phyloP scores from a whole-genome alignment of 2,329 filamentous ascomycete species.

The Hansfordia pulvinata region DNA sequence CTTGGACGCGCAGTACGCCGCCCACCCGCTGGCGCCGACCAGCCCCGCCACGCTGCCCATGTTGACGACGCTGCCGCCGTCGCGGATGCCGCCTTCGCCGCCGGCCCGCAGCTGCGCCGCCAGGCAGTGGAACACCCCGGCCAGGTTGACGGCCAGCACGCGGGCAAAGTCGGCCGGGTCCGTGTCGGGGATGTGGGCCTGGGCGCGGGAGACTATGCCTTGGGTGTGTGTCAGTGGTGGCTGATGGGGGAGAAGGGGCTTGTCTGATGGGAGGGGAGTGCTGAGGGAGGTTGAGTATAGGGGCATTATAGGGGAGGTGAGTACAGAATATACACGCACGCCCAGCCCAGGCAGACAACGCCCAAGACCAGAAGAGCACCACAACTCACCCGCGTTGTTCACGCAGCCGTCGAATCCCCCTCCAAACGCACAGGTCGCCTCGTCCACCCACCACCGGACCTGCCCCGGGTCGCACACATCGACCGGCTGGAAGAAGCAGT shows the following conservation, averaged over 20 bases:
- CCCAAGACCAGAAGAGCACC: too few species aligned
- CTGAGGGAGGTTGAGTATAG: neutral
- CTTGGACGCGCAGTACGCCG: conserved; percentile 18
- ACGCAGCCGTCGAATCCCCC: conserved; percentile 20
- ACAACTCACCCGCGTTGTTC: conserved; percentile 19
- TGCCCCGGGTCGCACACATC: conserved; percentile 17
- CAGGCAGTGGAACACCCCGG: conserved; percentile 35
- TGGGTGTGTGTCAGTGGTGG: neutral
- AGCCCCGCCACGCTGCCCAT: conserved; percentile 26
- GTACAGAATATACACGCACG: neutral
- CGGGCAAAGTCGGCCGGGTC: conserved; percentile 26
- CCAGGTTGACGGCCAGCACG: conserved; percentile 27
- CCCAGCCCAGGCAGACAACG: neutral
- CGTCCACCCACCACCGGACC: conserved; percentile 20
- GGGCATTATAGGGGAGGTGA: neutral
- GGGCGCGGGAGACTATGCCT: conserved; percentile 6
- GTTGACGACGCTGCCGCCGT: conserved; percentile 30
- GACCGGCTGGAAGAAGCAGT: conserved; percentile 11
- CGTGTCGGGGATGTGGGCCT: conserved; percentile 10
- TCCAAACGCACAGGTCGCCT: conserved; percentile 18
- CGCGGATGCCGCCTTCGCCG: conserved; percentile 20
- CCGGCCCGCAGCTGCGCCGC: conserved; percentile 30
- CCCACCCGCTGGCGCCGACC: conserved; percentile 14
- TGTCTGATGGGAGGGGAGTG: neutral
- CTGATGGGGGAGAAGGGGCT: neutral